Evolutionary conservation across 176 grass and related monocot genomes (phyloP).

Genomic region (Zoysia japonica): DNA sequence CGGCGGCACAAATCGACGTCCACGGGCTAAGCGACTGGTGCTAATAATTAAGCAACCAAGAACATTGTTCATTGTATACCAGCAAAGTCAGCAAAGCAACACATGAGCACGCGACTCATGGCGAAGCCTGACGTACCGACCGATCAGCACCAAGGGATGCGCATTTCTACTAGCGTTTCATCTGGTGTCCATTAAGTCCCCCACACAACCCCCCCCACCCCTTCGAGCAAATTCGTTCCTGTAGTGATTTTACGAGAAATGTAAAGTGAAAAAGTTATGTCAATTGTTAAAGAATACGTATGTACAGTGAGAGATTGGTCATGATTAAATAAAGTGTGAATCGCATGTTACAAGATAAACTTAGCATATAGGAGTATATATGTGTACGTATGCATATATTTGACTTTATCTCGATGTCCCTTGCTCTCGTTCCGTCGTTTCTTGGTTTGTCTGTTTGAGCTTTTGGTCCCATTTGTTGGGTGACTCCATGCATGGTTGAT

Average conservation of each 20-base stretch:
- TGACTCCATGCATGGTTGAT: slow-evolving; percentile 31
- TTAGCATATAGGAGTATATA: background rate
- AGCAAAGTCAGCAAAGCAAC: background rate
- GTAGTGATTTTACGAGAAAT: slow-evolving; percentile 34
- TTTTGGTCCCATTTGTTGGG: slow-evolving; percentile 34
- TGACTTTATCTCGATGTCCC: slow-evolving; percentile 37
- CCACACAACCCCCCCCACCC: too few species aligned
- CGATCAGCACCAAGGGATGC: background rate
- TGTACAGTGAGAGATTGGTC: slow-evolving; percentile 14
- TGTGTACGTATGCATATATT: slow-evolving; percentile 3
- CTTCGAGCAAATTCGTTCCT: slow-evolving; percentile 10
- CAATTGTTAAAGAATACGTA: slow-evolving; percentile 25
- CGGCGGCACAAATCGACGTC: slow-evolving; percentile 37
- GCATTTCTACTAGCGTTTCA: slow-evolving; percentile 12
- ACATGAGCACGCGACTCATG: slow-evolving; percentile 3
- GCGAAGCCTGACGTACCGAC: background rate
- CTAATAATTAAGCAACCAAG: slow-evolving; percentile 19
- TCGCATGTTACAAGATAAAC: slow-evolving; percentile 7
- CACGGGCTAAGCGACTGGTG: slow-evolving; percentile 54
- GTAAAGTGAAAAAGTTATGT: slow-evolving; percentile 35
- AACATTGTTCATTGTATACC: background rate
- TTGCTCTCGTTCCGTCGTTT: slow-evolving; percentile 35
- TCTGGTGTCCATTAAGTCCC: background rate
- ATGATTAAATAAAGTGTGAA: slow-evolving; percentile 45
- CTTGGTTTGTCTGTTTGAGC: slow-evolving; percentile 31